Percentiles rank a stretch among this genome's conserved stretches.
phyloP scores from a whole-genome alignment of 106 monocot species.

The Allium sativum region DNA sequence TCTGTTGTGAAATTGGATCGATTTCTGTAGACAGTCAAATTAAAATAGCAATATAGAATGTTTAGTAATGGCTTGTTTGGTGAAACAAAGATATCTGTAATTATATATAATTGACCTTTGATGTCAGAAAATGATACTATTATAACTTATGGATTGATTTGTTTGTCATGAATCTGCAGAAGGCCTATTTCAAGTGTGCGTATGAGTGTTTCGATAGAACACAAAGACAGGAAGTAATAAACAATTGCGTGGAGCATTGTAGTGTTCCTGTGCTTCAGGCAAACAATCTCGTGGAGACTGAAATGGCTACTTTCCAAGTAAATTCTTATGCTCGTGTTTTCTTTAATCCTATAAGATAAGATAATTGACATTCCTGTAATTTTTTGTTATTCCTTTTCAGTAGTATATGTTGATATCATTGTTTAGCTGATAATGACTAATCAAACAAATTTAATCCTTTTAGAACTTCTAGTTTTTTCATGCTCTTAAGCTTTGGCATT shows the following conservation, averaged over 20 bases:
- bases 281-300: slow-evolving; percentile 83
- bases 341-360: neutral
- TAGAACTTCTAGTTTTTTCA: too few relatives aligned
- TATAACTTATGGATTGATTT: too few relatives aligned
- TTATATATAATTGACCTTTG: too few relatives aligned
- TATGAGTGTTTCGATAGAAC: slow-evolving; percentile 91
- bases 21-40: neutral
- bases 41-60: too few relatives aligned
- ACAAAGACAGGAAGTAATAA: slow-evolving; percentile 70
- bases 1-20: neutral
- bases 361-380: too few relatives aligned
- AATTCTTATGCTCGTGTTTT: neutral
- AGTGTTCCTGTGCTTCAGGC: slow-evolving; percentile 85
- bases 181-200: slow-evolving; percentile 97
- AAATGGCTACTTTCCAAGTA: slow-evolving; percentile 98
- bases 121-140: too few relatives aligned
- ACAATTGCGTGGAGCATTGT: slow-evolving; percentile 83
- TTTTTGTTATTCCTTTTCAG: too few relatives aligned
- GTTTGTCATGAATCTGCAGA: slow-evolving; percentile 23
- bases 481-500: too few relatives aligned
- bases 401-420: too few relatives aligned
- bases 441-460: neutral
- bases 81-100: too few relatives aligned
- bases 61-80: too few relatives aligned
- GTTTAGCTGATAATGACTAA: slow-evolving; percentile 1